Evolutionary conservation across 345 rosid species (phyloP).

Genomic region (Pelargonium nanum): DNA sequence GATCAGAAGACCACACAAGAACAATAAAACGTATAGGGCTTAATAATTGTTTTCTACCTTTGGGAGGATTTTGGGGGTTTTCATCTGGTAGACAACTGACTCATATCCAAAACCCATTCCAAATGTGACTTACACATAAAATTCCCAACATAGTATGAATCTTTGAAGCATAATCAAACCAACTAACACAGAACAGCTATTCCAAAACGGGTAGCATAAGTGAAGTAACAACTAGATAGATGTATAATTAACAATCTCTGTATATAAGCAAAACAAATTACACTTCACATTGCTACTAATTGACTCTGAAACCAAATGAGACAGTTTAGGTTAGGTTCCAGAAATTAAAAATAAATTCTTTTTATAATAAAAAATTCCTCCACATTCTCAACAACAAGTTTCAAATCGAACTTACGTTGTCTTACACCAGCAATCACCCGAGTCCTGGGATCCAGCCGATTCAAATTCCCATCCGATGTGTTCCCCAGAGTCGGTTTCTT

Average conservation of each 20-base stretch:
- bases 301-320: not conserved
- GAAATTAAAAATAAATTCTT: not conserved
- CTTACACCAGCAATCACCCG: slow-evolving; percentile 31
- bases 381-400: not conserved
- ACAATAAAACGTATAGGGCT: too few relatives aligned
- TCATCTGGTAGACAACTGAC: not conserved
- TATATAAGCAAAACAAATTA: not conserved
- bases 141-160: too few relatives aligned
- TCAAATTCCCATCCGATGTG: slow-evolving; percentile 27
- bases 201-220: not conserved
- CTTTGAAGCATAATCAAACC: not conserved
- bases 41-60: too few relatives aligned
- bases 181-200: not conserved
- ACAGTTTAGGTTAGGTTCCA: not conserved
- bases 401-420: slow-evolving; percentile 31
- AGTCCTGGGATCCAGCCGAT: slow-evolving; percentile 49
- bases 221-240: too few relatives aligned
- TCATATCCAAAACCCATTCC: too few relatives aligned
- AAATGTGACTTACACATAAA: too few relatives aligned
- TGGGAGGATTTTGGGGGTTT: not conserved
- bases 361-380: not conserved
- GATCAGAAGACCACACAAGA: too few relatives aligned
- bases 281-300: not conserved
- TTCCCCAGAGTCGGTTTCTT: slow-evolving; percentile 17
- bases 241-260: too few relatives aligned